Conservation (phyloP, 768 basidiomycete genomes). For the Phaeolepiota aurea region DNA sequence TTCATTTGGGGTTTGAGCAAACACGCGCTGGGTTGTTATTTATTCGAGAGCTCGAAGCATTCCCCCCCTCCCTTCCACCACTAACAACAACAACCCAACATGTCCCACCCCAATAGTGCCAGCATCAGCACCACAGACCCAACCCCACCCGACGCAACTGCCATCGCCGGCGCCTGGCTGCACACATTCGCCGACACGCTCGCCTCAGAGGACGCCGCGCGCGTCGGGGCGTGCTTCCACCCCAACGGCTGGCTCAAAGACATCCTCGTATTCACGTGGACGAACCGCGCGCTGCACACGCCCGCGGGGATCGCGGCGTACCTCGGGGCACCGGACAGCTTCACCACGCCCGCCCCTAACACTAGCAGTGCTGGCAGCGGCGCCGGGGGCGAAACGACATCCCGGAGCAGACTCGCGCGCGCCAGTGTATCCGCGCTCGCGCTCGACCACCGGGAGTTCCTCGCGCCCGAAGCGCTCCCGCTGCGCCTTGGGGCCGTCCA, state of each 20-base stretch:
- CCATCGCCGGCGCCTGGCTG: constrained; percentile 19
- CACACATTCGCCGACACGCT: constrained; percentile 12
- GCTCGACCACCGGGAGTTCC: constrained; percentile 24
- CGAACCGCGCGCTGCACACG: constrained; percentile 26
- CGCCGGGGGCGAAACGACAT: too few relatives aligned
- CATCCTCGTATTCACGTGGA: constrained; percentile 34
- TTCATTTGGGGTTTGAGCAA: too few relatives aligned
- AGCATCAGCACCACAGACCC: too few relatives aligned
- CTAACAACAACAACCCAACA: too few relatives aligned
- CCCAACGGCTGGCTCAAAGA: constrained; percentile 32
- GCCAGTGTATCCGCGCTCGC: constrained; percentile 16
- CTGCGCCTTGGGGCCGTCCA: constrained; percentile 20
- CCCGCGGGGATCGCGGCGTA: constrained; percentile 22
- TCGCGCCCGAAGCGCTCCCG: constrained; percentile 22
- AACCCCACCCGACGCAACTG: too few relatives aligned
- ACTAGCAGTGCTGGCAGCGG: too few relatives aligned
- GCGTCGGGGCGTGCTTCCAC: constrained; percentile 17
- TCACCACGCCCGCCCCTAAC: too few relatives aligned
- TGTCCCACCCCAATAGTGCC: too few relatives aligned
- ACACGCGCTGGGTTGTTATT: too few relatives aligned
- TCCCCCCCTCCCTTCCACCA: too few relatives aligned
- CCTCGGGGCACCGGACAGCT: constrained; percentile 10
- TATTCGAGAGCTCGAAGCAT: too few relatives aligned
- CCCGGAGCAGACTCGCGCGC: too few relatives aligned
- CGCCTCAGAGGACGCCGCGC: constrained; percentile 11